A percentile compares a stretch with the other conserved stretches of the same genome.
phyloP scores from a whole-genome alignment of 1,139 yeast species.

The Citeromyces hawaiiensis region DNA sequence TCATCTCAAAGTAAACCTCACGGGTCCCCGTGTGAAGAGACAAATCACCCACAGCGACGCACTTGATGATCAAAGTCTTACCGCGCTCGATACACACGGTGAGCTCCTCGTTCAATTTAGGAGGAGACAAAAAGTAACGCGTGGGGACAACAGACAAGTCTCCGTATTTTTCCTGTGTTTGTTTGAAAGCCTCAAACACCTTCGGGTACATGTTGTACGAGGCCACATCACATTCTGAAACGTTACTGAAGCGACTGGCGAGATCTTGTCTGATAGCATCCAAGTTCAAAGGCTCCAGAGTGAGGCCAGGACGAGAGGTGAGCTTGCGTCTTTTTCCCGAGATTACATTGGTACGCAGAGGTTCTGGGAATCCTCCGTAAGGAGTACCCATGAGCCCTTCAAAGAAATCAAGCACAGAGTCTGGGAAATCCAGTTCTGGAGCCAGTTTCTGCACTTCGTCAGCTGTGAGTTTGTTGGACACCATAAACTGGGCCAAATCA shows the following conservation, averaged over 20 bases:
- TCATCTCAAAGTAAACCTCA: slow-evolving; percentile 94
- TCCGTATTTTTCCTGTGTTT: slow-evolving; percentile 66
- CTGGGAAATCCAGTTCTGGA: slow-evolving; percentile 90
- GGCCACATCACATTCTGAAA: slow-evolving; percentile 83
- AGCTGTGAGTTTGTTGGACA: slow-evolving; percentile 73
- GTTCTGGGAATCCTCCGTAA: slow-evolving; percentile 99
- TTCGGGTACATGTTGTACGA: slow-evolving; percentile 96
- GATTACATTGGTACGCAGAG: slow-evolving; percentile 81
- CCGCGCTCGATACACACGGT: slow-evolving; percentile 88
- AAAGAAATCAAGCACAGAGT: slow-evolving; percentile 92
- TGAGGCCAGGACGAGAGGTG: slow-evolving; percentile 82
- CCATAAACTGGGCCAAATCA: slow-evolving; percentile 98
- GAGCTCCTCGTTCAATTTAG: slow-evolving; percentile 79
- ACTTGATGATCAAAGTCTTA: slow-evolving; percentile 81
- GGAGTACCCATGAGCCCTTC: slow-evolving; percentile 99
- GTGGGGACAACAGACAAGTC: slow-evolving; percentile 93
- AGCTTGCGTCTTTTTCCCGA: slow-evolving; percentile 85
- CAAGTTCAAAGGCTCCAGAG: slow-evolving; percentile 73
- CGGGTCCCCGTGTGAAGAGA: slow-evolving; percentile 78
- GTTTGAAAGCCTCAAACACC: slow-evolving; percentile 81
- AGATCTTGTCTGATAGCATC: slow-evolving; percentile 59
- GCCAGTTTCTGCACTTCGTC: slow-evolving; percentile 87
- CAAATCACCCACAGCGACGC: slow-evolving; percentile 87
- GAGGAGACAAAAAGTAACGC: slow-evolving; percentile 75
- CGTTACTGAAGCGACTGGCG: slow-evolving; percentile 41